Evolutionary conservation across 2,329 filamentous ascomycete genomes (phyloP).

Genomic region (Ramichloridium luteum): DNA sequence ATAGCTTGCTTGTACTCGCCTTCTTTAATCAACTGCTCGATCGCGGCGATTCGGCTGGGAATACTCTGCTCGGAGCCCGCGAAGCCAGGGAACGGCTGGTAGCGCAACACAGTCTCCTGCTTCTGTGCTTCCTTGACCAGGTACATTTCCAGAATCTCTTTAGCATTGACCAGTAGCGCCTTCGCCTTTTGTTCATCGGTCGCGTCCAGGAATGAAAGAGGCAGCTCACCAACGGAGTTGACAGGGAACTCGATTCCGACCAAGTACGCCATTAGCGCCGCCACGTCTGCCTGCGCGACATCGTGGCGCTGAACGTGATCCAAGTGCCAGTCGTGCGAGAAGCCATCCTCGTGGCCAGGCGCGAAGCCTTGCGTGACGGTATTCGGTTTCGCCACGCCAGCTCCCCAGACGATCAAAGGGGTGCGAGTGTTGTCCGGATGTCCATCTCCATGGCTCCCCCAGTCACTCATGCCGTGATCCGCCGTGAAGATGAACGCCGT

Average conservation of each 20-base stretch:
- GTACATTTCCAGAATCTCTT: conserved; percentile 89
- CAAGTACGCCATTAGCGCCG: conserved; percentile 89
- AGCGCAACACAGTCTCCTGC: conserved; percentile 60
- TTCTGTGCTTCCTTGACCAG: conserved; percentile 84
- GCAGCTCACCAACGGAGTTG: conserved; percentile 90
- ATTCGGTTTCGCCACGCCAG: conserved; percentile 69
- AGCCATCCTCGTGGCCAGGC: conserved; percentile 73
- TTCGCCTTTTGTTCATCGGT: conserved; percentile 65
- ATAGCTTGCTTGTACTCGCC: conserved; percentile 67
- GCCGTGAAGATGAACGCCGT: conserved; percentile 96
- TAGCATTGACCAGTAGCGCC: conserved; percentile 72
- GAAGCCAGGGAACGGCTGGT: conserved; percentile 61
- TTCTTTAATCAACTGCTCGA: conserved; percentile 54
- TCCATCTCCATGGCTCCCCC: conserved; percentile 96
- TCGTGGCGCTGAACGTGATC: conserved; percentile 74
- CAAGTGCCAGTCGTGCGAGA: conserved; percentile 80
- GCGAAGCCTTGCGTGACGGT: conserved; percentile 45
- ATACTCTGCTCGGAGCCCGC: conserved; percentile 50
- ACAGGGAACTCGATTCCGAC: conserved; percentile 80
- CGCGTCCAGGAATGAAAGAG: conserved; percentile 67
- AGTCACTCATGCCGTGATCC: conserved; percentile 98
- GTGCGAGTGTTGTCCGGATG: conserved; percentile 96
- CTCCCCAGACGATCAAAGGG: conserved; percentile 84
- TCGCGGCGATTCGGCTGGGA: conserved; percentile 54
- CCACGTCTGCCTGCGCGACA: conserved; percentile 86